Evolutionary conservation across 2,329 filamentous ascomycete species (phyloP).

Genomic region (Xylariomycetidae sp.): DNA sequence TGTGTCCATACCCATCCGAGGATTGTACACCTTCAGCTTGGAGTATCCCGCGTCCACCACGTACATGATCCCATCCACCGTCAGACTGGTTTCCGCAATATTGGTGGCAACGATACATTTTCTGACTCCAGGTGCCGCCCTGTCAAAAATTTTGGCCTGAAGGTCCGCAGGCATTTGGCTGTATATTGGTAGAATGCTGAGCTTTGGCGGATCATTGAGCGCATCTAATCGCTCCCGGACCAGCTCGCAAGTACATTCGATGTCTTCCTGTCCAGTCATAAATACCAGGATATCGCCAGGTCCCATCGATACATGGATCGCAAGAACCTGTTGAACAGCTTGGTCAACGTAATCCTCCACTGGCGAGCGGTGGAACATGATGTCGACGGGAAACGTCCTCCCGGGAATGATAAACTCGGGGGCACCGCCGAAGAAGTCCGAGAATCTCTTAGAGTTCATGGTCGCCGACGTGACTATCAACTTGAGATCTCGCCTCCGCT

Average conservation of each 20-base stretch:
- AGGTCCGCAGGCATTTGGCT: conserved; percentile 99
- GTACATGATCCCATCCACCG: conserved; percentile 98
- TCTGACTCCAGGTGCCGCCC: conserved; percentile 80
- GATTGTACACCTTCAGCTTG: conserved; percentile 98
- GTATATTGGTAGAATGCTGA: conserved; percentile 95
- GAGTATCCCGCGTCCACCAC: conserved; percentile 95
- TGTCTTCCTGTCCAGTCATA: conserved; percentile 99
- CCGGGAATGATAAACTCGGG: conserved; percentile 96
- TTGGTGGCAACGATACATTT: conserved; percentile 99
- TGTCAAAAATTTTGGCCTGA: conserved; percentile 96
- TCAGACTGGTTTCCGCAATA: conserved; percentile 96
- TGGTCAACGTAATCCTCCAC: conserved; percentile 98
- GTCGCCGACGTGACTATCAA: conserved; percentile 97
- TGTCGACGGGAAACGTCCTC: conserved; percentile 92
- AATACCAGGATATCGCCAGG: conserved; percentile 93
- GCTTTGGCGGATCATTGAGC: conserved; percentile 89
- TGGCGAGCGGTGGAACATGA: conserved; percentile 90
- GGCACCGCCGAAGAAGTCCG: conserved; percentile 91
- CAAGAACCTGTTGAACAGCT: conserved; percentile 90
- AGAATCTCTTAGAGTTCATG: conserved; percentile 96
- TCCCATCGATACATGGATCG: conserved; percentile 94
- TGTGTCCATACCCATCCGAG: conserved; percentile 98
- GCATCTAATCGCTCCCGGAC: conserved; percentile 82
- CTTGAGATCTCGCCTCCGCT: conserved; percentile 84
- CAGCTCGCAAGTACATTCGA: conserved; percentile 92